Evolutionary conservation across 73 alveolate genomes (phyloP).

Genomic region (Tetrahymena borealis): DNA sequence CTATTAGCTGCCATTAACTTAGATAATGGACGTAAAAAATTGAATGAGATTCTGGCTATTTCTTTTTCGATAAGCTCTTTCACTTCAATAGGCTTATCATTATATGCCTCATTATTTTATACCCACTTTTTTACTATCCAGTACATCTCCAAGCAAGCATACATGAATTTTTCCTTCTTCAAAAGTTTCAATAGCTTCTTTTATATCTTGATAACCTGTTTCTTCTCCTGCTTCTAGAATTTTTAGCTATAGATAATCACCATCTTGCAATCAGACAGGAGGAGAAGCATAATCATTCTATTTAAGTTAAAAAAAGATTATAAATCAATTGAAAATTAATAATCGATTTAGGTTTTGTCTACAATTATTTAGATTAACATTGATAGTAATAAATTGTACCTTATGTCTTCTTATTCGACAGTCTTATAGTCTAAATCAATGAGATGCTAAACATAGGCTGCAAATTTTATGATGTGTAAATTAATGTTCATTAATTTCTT

Average conservation of each 20-base stretch:
- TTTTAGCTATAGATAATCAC: background rate
- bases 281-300: background rate
- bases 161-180: background rate
- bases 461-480: background rate
- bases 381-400: background rate
- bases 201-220: background rate
- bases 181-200: background rate
- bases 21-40: background rate
- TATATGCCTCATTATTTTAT: background rate
- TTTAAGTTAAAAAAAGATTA: background rate
- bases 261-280: background rate
- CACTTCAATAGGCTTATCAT: background rate
- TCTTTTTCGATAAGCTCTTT: background rate
- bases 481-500: background rate
- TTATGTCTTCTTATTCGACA: background rate
- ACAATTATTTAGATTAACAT: background rate
- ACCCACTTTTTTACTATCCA: background rate
- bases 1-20: background rate
- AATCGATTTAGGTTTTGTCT: too few relatives aligned
- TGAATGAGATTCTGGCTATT: background rate
- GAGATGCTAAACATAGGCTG: background rate
- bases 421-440: background rate
- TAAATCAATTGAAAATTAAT: background rate
- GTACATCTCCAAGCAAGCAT: background rate
- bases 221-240: background rate